Conservation (phyloP, 179 eudicot genomes). For the Gypsophila paniculata region DNA sequence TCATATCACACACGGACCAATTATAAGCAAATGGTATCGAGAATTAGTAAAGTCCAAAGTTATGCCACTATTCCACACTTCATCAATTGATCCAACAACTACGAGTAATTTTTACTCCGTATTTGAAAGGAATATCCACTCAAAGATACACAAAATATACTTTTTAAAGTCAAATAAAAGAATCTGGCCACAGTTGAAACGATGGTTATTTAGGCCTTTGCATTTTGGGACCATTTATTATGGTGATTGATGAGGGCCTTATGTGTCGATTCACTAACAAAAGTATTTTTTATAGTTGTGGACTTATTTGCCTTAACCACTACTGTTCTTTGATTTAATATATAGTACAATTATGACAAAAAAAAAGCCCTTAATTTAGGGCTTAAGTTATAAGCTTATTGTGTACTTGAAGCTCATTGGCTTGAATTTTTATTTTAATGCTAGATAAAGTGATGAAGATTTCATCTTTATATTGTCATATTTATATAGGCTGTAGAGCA, state of each 20-base stretch:
- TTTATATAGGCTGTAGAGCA: not conserved
- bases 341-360: not conserved
- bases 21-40: not conserved
- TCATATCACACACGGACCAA: too few relatives aligned
- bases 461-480: not conserved
- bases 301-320: not conserved
- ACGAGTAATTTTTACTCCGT: too few relatives aligned
- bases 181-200: conserved; percentile 11
- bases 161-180: conserved; percentile 15
- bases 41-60: too few relatives aligned
- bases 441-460: not conserved
- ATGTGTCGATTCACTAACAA: not conserved
- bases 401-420: conserved; percentile 8
- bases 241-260: not conserved
- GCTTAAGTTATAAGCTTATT: not conserved
- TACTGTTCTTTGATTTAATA: not conserved
- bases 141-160: conserved; percentile 8
- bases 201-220: conserved; percentile 3
- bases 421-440: not conserved
- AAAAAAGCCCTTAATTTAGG: not conserved
- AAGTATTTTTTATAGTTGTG: not conserved
- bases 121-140: conserved; percentile 23
- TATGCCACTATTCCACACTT: not conserved
- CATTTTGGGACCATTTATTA: conserved; percentile 11
- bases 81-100: not conserved